A percentile compares a stretch with the other conserved stretches of the same genome.
These are phyloP conservation scores for Colletotrichum caudatum DNA, from an alignment of 2,329 filamentous ascomycete genomes.

Conservation along the genomic window DNA sequence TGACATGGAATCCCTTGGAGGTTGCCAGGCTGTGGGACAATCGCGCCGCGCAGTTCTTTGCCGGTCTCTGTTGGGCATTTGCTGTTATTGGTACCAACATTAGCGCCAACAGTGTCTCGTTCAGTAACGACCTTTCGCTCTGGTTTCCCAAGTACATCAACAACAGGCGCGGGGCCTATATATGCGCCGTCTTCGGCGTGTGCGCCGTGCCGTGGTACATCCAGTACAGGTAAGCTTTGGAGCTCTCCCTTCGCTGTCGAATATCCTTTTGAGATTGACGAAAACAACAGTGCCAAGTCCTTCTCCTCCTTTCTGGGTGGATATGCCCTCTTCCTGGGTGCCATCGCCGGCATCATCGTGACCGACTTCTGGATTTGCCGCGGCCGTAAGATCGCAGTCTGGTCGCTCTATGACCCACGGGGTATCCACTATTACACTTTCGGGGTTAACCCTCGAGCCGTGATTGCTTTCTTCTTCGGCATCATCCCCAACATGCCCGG, in stretches of 20 bases:
- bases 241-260: conserved; percentile 23
- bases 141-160: conserved; percentile 66
- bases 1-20: conserved; percentile 48
- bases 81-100: conserved; percentile 66
- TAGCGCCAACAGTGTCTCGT: conserved; percentile 63
- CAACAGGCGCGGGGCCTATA: conserved; percentile 60
- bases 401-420: conserved; percentile 52
- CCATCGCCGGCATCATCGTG: conserved; percentile 53
- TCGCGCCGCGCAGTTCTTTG: conserved; percentile 50
- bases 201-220: conserved; percentile 43
- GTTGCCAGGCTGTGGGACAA: conserved; percentile 46
- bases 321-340: conserved; percentile 53
- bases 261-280: conserved; percentile 46
- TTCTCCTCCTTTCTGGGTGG: conserved; percentile 50
- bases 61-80: conserved; percentile 49
- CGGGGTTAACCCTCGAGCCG: conserved; percentile 49
- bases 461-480: conserved; percentile 48
- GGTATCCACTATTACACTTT: conserved; percentile 58
- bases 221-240: conserved; percentile 30
- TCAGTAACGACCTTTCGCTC: conserved; percentile 65
- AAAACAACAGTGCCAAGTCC: conserved; percentile 11
- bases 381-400: conserved; percentile 50
- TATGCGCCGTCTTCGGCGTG: conserved; percentile 46
- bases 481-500: conserved; percentile 47
- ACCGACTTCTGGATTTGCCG: conserved; percentile 56